A percentile compares a stretch with the other conserved stretches of the same genome.
Evolutionary conservation across 345 rosid genomes (phyloP).

Genomic region (Stellera chamaejasme): DNA sequence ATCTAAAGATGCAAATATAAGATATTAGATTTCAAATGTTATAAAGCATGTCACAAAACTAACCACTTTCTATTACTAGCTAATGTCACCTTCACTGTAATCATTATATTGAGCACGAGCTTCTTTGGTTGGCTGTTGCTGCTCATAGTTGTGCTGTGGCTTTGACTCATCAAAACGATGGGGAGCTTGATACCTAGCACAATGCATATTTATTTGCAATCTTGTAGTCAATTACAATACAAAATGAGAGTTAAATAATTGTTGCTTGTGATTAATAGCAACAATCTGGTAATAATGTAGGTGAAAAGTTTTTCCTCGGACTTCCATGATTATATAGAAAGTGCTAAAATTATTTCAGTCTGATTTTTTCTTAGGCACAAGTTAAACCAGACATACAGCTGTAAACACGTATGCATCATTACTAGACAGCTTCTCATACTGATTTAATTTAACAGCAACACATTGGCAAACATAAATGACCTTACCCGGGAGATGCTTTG

Average conservation of each 20-base stretch:
- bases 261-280: no score
- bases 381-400: no score
- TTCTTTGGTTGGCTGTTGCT: no score
- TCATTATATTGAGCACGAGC: no score
- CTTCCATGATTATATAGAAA: not conserved
- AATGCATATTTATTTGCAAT: not conserved
- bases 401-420: no score
- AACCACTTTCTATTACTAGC: not conserved
- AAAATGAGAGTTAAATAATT: no score
- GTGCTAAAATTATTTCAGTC: not conserved
- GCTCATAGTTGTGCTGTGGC: not conserved
- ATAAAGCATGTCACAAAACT: not conserved
- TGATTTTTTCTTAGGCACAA: no score
- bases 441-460: not conserved
- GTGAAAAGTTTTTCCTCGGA: no score
- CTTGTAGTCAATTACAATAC: no score
- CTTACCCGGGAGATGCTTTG: not conserved
- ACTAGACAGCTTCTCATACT: no score
- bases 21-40: not conserved
- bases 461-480: not conserved
- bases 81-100: not conserved
- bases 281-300: no score
- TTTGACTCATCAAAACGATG: not conserved
- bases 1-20: slow-evolving; percentile 19
- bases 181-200: slow-evolving; percentile 1